Conservation (phyloP, 2,329 filamentous ascomycete species). For the Fusarium odoratissimum region DNA sequence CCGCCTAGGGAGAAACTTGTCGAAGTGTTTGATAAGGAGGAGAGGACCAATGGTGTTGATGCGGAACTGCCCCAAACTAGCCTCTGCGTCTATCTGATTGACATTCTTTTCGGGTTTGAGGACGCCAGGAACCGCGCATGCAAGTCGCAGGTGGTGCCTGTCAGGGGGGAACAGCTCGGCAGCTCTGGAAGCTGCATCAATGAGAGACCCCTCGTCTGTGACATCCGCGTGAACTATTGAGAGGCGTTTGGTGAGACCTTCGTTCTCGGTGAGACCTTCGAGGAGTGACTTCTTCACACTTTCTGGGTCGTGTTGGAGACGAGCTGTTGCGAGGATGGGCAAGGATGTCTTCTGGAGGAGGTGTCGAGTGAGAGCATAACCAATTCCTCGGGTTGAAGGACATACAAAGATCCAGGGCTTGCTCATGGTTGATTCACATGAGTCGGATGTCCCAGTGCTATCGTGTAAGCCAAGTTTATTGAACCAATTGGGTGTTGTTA, state of each 20-base stretch:
- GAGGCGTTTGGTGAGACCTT: slow-evolving; percentile 50
- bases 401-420: slow-evolving; percentile 63
- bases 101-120: slow-evolving; percentile 80
- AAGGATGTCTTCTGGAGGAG: slow-evolving; percentile 60
- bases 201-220: slow-evolving; percentile 71
- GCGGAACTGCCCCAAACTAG: slow-evolving; percentile 75
- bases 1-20: slow-evolving; percentile 73
- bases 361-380: slow-evolving; percentile 60
- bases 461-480: neutral
- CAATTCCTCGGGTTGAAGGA: slow-evolving; percentile 62
- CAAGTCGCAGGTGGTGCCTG: slow-evolving; percentile 72
- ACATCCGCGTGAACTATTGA: slow-evolving; percentile 58
- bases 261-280: slow-evolving; percentile 41
- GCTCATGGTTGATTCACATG: slow-evolving; percentile 49
- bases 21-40: slow-evolving; percentile 81
- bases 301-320: slow-evolving; percentile 48
- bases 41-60: slow-evolving; percentile 81
- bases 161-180: slow-evolving; percentile 62
- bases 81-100: slow-evolving; percentile 68
- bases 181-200: slow-evolving; percentile 64
- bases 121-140: slow-evolving; percentile 76
- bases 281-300: slow-evolving; percentile 52
- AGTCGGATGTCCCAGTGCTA: too few relatives aligned
- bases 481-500: neutral
- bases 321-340: slow-evolving; percentile 61